These are phyloP conservation scores for Cavenderia fasciculata DNA, from an alignment of 78 protist genomes.

Conservation along the genomic window DNA sequence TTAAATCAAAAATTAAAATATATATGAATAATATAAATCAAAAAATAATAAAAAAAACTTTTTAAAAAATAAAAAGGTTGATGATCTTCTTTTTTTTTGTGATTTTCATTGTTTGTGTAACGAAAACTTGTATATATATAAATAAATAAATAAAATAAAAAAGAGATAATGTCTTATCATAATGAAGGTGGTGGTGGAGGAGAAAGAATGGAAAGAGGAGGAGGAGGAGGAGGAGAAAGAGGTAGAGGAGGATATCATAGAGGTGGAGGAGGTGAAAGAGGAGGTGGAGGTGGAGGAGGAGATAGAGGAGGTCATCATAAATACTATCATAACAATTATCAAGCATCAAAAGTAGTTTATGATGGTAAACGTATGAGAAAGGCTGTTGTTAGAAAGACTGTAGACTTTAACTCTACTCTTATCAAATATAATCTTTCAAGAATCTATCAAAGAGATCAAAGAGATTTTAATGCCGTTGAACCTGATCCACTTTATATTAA, in stretches of 20 bases:
- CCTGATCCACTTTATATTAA: conserved; percentile 64
- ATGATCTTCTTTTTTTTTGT: not conserved
- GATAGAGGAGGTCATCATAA: not conserved
- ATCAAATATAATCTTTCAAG: conserved; percentile 53
- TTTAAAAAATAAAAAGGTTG: not conserved
- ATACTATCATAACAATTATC: conserved; percentile 40
- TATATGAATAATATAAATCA: not conserved
- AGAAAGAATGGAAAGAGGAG: conserved; percentile 2
- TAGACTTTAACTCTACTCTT: conserved; percentile 81
- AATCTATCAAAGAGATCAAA: conserved; percentile 60
- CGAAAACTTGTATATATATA: no score
- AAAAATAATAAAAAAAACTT: not conserved
- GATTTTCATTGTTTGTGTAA: not conserved
- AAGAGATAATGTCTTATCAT: no score
- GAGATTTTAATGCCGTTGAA: conserved; percentile 60
- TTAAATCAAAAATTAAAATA: not conserved
- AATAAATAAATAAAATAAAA: no score
- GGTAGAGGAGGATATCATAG: not conserved
- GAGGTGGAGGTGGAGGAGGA: not conserved
- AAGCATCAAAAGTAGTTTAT: conserved; percentile 77
- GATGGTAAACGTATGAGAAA: conserved; percentile 91
- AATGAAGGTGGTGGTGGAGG: conserved; percentile 55
- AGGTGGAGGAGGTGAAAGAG: not conserved
- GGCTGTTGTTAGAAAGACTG: conserved; percentile 84
- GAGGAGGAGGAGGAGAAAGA: conserved; percentile 8